Base-by-base conservation (phyloP, 306 rosid genomes). In the Heteromeles arbutifolia region DNA sequence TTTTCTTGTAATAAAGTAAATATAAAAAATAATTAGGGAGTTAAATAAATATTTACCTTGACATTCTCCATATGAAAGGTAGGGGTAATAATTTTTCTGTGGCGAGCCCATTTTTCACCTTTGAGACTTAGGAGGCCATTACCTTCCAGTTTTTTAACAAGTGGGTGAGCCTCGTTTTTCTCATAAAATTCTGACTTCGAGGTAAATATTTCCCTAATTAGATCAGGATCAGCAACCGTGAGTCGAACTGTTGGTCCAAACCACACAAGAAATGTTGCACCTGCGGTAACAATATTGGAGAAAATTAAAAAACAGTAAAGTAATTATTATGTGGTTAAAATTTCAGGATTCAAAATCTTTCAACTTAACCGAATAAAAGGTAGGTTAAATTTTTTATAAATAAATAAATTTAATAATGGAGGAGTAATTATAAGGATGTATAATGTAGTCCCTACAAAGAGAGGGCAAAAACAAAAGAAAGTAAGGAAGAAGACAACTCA, bases 71-170 rank as follows among this genome's bases (percentile, higher is more conserved):
- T 84, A 82, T 92, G 97, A 70, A 96, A 96, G 43, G 98, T 90
- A 62, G 99, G 99, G 75, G 93, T 76, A 69, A 96, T 96, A 79
- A 92, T 86, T 80, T 75, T 92, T 4, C 98, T 44, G 41, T 96
- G 99, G 87, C 76, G 97, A 82, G 92, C 97, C 99, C 99, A 96
- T 86, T 96, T 96, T 45, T 87, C 87, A 41, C 97, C 99, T 67
- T 88, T 92, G 68, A 96, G 98, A 81, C 97, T 96, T 12, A 96
- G 90, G 39, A 96, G 99, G 10, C 99, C 99, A 74, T 96, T 96
- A 5, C 99, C 99, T 84, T 96, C 99, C 7, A 96, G 92, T 88
- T 90, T 93, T 82, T 90, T 92, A 50, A 96, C 89, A 3, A 96
- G 97, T 2, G 99, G 99, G 77, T 96, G 99, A 41, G 99, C 94